These are phyloP conservation scores for Coelastrella sp. DNA, from an alignment of 139 green algal genomes.

Conservation along the genomic window DNA sequence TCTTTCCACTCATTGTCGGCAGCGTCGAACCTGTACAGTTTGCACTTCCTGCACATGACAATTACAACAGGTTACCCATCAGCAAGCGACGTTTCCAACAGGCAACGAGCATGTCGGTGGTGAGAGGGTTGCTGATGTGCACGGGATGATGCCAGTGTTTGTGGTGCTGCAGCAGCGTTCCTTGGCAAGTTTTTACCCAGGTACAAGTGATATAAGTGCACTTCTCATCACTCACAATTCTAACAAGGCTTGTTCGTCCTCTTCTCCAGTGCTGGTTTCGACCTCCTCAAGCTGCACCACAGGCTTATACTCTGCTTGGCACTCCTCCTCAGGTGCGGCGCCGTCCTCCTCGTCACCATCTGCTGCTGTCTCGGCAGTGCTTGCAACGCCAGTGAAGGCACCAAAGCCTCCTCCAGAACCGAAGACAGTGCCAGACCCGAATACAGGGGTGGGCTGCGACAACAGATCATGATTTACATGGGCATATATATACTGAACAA, in stretches of 20 bases:
- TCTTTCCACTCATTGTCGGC: conserved; percentile 98
- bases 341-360: conserved; percentile 73
- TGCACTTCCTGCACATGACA: conserved; percentile 90
- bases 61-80: not conserved
- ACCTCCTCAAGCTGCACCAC: conserved; percentile 98
- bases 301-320: conserved; percentile 92
- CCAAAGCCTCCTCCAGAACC: conserved; percentile 77
- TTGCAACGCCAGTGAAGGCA: conserved; percentile 66
- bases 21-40: conserved; percentile 97
- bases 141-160: not conserved
- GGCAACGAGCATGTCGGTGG: not conserved
- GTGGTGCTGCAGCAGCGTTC: too few species aligned
- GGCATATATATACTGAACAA: not conserved
- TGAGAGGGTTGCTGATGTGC: not conserved
- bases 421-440: conserved; percentile 73
- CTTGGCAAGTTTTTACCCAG: not conserved
- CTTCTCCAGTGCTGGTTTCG: conserved; percentile 93
- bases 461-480: not conserved
- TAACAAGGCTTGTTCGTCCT: conserved; percentile 90
- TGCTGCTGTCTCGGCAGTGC: conserved; percentile 52
- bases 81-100: not conserved
- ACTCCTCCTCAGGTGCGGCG: conserved; percentile 86
- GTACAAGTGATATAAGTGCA: not conserved
- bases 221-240: conserved; percentile 82
- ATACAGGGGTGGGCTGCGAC: conserved; percentile 65